These are phyloP conservation scores for Aspergillus affinis DNA, from an alignment of 495 filamentous ascomycete species.

Conservation along the genomic window DNA sequence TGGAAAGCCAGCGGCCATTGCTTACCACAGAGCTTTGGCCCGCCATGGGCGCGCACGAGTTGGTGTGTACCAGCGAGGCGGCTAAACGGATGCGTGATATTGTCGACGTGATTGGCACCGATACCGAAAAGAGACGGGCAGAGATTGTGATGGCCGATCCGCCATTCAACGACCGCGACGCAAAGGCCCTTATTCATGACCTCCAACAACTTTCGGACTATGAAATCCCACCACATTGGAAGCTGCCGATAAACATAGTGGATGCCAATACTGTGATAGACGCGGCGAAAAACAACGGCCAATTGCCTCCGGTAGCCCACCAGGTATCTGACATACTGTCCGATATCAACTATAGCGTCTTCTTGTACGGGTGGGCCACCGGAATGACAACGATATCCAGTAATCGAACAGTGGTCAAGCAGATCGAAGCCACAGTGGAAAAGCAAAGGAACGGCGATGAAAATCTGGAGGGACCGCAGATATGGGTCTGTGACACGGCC, in stretches of 20 bases:
- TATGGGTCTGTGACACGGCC: constrained; percentile 64
- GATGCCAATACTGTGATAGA: constrained; percentile 36
- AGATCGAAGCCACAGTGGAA: constrained; percentile 57
- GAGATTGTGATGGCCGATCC: constrained; percentile 51
- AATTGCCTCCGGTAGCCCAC: constrained; percentile 37
- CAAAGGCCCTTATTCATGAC: constrained; percentile 32
- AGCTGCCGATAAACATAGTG: constrained; percentile 53
- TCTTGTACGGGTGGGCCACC: constrained; percentile 65
- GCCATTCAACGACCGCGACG: constrained; percentile 24
- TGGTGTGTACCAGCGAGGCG: constrained; percentile 65
- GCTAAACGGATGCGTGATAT: constrained; percentile 65
- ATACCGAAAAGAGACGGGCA: constrained; percentile 57
- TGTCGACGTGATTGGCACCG: constrained; percentile 63
- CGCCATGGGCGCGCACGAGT: constrained; percentile 48
- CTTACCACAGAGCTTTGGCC: constrained; percentile 64
- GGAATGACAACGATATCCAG: constrained; percentile 63
- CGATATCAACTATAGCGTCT: constrained; percentile 65
- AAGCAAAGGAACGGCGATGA: constrained; percentile 36
- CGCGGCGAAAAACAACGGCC: constrained; percentile 24
- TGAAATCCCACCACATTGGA: constrained; percentile 45
- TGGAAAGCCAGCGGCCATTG: constrained; percentile 60
- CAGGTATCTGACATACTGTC: constrained; percentile 49
- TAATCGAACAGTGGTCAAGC: constrained; percentile 63
- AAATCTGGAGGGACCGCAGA: constrained; percentile 50
- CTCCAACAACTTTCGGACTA: constrained; percentile 53